Evolutionary conservation across 2,329 filamentous ascomycete species (phyloP), one percentile per base, ranked within the genome.

Genomic region (Lecanosticta acicola): DNA sequence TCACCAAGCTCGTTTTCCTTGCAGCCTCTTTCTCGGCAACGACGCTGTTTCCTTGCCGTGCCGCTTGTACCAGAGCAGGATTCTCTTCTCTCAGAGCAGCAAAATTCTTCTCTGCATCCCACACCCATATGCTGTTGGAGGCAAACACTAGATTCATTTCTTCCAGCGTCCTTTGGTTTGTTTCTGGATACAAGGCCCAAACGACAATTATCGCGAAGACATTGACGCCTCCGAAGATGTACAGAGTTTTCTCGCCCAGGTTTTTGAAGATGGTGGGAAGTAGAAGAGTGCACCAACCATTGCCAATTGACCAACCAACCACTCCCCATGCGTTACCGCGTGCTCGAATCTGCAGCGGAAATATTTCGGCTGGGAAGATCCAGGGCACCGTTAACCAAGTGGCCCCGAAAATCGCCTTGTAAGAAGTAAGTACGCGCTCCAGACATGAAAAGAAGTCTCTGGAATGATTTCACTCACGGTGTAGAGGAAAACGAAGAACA

Each of bases 251-350:
- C 51, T 86, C 81, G 17, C 77, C 74, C 41, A 88, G 79, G 4
- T 72, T 69, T 45, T 71, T 66, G 59, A 86, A 83, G 66, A 83
- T 82, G n/a, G 67, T 59, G 0, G 68, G 68, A n/a, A 62, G 66
- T 1, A 70, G 59, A 0, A 71, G 56, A 0, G 66, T 63, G 24
- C 57, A 34, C 60, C 81, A 85, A 13, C 83, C 83, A 53, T 87
- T 87, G 0, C 85, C 84, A 41, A 88, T 85, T 11, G 74, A 79
- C 85, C 84, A 89, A 0, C 85, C 84, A 0, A 87, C 77, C 0
- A 88, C 84, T 16, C 85, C 84, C 76, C 80, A 87, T 0, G 84
- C 83, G 49, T 87, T 88, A 4, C 84, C 85, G 55, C 84, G 83
- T 1, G 85, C 84, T 17, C 85, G 76, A 0, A 87, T 76, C 49